phyloP scores from a whole-genome alignment of 495 filamentous ascomycete species.

The Schizothecium vesticola region DNA sequence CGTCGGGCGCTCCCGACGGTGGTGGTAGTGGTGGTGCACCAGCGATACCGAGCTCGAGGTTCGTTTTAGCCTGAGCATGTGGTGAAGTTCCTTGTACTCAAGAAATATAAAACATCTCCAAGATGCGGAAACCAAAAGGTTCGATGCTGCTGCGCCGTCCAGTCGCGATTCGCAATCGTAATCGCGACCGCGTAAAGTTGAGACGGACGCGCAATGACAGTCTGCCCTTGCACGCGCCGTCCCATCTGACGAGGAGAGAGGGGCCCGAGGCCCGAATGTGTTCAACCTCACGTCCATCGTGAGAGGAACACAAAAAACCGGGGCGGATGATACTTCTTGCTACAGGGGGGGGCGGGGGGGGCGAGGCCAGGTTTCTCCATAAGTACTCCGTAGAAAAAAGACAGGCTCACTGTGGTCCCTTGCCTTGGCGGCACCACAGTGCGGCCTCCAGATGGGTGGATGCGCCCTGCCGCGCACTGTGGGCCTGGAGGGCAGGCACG shows the following conservation, averaged over 20 bases:
- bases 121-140: neutral
- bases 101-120: neutral
- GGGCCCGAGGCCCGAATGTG: neutral
- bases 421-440: constrained; percentile 3
- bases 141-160: neutral
- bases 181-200: neutral
- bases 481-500: constrained; percentile 29
- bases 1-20: neutral
- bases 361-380: neutral
- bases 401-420: neutral
- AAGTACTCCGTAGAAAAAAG: neutral
- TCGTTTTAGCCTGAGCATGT: neutral
- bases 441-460: neutral
- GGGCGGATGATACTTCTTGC: neutral
- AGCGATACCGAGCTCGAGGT: neutral
- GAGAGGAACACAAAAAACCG: neutral
- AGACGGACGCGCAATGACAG: neutral
- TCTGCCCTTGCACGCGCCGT: neutral
- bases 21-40: neutral
- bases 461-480: neutral
- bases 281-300: neutral
- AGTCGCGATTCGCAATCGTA: neutral
- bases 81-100: too few relatives aligned
- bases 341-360: too few relatives aligned
- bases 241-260: neutral